Evolutionary conservation across 352 stramenopile genomes (phyloP).

Genomic region (Phytopythium ostracodes): DNA sequence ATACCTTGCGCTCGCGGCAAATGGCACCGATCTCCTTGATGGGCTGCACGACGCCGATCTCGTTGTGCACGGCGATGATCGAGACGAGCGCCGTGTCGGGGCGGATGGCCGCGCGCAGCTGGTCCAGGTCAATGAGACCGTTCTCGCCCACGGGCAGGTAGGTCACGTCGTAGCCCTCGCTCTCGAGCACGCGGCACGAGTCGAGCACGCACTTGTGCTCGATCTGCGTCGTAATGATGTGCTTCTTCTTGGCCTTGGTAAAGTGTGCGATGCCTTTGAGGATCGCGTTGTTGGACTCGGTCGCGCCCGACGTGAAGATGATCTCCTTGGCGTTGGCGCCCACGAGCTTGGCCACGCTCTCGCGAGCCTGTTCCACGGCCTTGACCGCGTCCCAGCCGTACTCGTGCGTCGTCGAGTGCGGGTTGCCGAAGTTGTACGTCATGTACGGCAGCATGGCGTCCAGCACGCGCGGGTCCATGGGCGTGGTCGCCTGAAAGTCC

Average conservation of each 20-base stretch:
- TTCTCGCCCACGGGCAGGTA: constrained; percentile 94
- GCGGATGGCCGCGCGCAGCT: constrained; percentile 93
- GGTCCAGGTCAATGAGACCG: constrained; percentile 94
- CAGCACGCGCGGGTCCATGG: constrained; percentile 97
- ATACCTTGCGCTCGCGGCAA: constrained; percentile 91
- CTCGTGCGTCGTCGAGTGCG: constrained; percentile 97
- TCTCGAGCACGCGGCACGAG: constrained; percentile 95
- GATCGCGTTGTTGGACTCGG: constrained; percentile 98
- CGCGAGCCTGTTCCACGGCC: constrained; percentile 90
- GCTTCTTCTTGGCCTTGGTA: constrained; percentile 94
- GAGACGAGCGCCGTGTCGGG: constrained; percentile 95
- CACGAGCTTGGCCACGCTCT: constrained; percentile 92
- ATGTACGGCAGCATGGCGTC: constrained; percentile 99
- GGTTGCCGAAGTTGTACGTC: constrained; percentile 96
- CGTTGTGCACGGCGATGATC: constrained; percentile 99
- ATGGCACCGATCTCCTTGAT: constrained; percentile 96
- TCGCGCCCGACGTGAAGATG: constrained; percentile 99
- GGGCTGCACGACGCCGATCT: constrained; percentile 98
- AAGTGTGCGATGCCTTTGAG: constrained; percentile 98
- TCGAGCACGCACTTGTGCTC: constrained; percentile 98
- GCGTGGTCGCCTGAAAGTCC: constrained; percentile 97
- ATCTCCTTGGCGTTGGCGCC: constrained; percentile 97
- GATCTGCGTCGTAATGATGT: constrained; percentile 99
- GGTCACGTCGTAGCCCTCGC: constrained; percentile 97
- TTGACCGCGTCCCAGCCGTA: constrained; percentile 98